Base-by-base conservation (phyloP, 306 rosid genomes). In the Dryas drummondii region DNA sequence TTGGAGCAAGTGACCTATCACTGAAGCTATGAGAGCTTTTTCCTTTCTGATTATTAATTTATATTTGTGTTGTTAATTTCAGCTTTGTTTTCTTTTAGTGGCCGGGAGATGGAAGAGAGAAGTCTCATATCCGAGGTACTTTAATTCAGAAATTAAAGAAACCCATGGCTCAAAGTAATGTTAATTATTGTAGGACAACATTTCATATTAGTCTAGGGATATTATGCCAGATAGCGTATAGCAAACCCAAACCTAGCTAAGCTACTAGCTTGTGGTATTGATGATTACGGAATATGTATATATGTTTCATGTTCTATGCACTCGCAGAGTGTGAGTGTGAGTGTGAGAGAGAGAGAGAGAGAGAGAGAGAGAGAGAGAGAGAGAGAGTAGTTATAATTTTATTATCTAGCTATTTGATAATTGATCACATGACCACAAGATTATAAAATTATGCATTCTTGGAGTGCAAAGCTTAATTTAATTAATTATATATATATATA, bases 361-460 rank as follows among this genome's bases (percentile, higher is more conserved):
- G 45, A 27, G 41, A 6, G 73, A 51, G 15, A 2, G 47, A 9
- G 14, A 22, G 54, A 40, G 32, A 27, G 63, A 17, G 19, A 11
- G 41, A 70, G 45, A 16, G 17, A 9, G 16, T 42, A 49, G 7
- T 9, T 69, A 15, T 32, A 51, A 27, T 60, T 60, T 27, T 60
- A 60, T 60, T 32, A 32, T 32, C 37, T 22, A 22, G 22, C 22
- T 32, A 32, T 32, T 1, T 32, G 37, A 32, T 32, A 32, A 32
- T 32, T 32, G 37, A 32, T 60, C 70, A 69, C 45, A 51, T 5
- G 22, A 37, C 60, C 73, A 59, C 9, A 55, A 69, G 47, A 70
- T 51, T 61, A 37, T 52, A 16, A 27, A 17, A 32, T 12, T n/a
- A 22, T 53, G 37, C 17, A 55, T 44, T 10, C 19, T 42, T 55